A percentile compares a stretch with the other conserved stretches of the same genome.
Conservation (phyloP, 805 yeast genomes). For the Maudiozyma saulgeensis region DNA sequence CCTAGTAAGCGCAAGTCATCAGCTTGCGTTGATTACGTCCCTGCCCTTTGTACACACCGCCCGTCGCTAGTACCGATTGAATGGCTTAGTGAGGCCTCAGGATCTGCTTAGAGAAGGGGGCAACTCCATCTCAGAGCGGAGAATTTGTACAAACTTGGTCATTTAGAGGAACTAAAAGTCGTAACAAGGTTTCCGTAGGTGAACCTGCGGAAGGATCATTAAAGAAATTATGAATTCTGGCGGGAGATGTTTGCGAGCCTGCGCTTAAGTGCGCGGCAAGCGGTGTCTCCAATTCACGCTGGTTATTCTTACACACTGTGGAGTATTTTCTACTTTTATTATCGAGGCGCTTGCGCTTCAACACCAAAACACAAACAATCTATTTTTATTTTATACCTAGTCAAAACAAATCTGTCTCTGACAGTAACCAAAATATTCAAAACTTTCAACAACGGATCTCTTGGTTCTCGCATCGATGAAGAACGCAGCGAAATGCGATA, state of each 20-base stretch:
- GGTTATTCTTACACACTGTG: slow-evolving; percentile 14
- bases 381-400: slow-evolving; percentile 5
- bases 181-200: slow-evolving; percentile 36
- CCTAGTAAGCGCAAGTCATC: slow-evolving; percentile 37
- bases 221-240: slow-evolving; percentile 14
- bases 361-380: slow-evolving; percentile 16
- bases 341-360: slow-evolving; percentile 8
- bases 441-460: slow-evolving; percentile 36
- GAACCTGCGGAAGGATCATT: slow-evolving; percentile 34
- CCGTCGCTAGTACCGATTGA: slow-evolving; percentile 40
- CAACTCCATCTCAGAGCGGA: slow-evolving; percentile 31
- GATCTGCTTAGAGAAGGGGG: slow-evolving; percentile 31
- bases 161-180: slow-evolving; percentile 38
- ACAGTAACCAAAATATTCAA: slow-evolving; percentile 22
- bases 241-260: background rate
- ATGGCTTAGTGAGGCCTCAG: slow-evolving; percentile 37
- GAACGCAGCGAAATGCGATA: slow-evolving; percentile 39
- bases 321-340: slow-evolving; percentile 12
- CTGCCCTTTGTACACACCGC: slow-evolving; percentile 37
- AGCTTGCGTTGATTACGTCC: slow-evolving; percentile 39
- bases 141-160: slow-evolving; percentile 36
- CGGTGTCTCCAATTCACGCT: background rate
- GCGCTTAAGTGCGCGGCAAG: background rate
- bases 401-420: background rate
- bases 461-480: slow-evolving; percentile 39